Conservation (phyloP, 768 basidiomycete species). For the Pisolithus tinctorius region DNA sequence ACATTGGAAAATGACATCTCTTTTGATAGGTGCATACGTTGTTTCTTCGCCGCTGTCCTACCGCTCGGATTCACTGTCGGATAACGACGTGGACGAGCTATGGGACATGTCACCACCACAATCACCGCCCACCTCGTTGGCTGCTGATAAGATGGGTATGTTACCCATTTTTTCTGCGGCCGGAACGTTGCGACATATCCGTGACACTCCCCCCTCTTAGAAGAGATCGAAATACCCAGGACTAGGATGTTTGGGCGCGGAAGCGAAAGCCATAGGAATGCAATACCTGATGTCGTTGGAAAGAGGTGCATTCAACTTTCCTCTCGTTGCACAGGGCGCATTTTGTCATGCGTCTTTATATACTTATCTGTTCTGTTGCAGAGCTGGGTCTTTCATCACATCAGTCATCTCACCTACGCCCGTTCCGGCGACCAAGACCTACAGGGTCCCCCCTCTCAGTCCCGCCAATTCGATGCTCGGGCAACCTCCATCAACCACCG, state of each 20-base stretch:
- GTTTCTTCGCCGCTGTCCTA: slow-evolving; percentile 36
- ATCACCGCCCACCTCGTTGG: too few species aligned
- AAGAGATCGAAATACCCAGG: too few species aligned
- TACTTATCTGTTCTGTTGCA: slow-evolving; percentile 17
- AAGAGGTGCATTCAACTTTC: background rate
- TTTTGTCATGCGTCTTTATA: slow-evolving; percentile 17
- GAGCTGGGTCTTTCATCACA: slow-evolving; percentile 27
- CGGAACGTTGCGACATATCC: too few species aligned
- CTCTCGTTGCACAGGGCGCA: slow-evolving; percentile 10
- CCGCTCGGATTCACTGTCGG: slow-evolving; percentile 28
- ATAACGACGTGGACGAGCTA: too few species aligned
- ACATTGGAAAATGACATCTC: background rate
- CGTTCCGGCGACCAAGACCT: too few species aligned
- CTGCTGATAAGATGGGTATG: too few species aligned
- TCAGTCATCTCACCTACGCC: slow-evolving; percentile 26
- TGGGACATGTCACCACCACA: too few species aligned
- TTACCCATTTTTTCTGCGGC: too few species aligned
- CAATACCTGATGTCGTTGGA: background rate
- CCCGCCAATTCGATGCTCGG: slow-evolving; percentile 14
- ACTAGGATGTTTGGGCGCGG: too few species aligned
- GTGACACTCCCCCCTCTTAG: too few species aligned
- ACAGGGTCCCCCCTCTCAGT: slow-evolving; percentile 11
- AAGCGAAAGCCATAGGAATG: slow-evolving; percentile 7
- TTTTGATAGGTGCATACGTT: slow-evolving; percentile 25
- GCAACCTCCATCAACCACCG: slow-evolving; percentile 16